Conservation (phyloP, 768 basidiomycete genomes). For the Boletus pseudopeckii region DNA sequence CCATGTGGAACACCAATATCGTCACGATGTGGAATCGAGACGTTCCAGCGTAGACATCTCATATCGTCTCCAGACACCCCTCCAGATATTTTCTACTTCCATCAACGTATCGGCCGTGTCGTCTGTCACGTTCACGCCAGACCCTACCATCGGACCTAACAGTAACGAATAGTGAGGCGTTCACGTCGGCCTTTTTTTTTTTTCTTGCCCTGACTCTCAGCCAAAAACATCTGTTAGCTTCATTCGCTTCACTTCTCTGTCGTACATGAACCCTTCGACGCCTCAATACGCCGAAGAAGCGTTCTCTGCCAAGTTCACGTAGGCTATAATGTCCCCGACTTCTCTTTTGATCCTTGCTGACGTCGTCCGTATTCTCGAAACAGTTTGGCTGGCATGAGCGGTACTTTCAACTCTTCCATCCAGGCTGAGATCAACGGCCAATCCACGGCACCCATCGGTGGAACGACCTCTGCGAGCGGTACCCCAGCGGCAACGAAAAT, state of each 20-base stretch:
- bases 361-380: background rate
- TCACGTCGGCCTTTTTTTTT: no score
- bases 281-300: constrained; percentile 59
- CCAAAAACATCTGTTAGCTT: constrained; percentile 46
- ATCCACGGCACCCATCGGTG: constrained; percentile 54
- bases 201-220: background rate
- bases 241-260: constrained; percentile 67
- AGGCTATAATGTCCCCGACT: constrained; percentile 23
- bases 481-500: constrained; percentile 16
- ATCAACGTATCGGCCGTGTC: constrained; percentile 50
- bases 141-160: constrained; percentile 53
- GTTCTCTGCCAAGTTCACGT: constrained; percentile 81
- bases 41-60: background rate
- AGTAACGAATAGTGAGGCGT: constrained; percentile 50
- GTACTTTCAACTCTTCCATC: constrained; percentile 56
- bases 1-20: no score
- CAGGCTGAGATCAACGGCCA: constrained; percentile 60
- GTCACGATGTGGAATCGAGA: no score
- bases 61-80: constrained; percentile 40
- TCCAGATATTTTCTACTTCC: constrained; percentile 49
- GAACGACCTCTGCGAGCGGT: constrained; percentile 24
- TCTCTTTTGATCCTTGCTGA: background rate
- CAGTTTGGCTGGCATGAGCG: constrained; percentile 69
- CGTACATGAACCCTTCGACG: constrained; percentile 47
- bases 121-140: constrained; percentile 50